phyloP scores from a whole-genome alignment of 1,284 basidiomycete genomes.

The Amylostereum areolatum region DNA sequence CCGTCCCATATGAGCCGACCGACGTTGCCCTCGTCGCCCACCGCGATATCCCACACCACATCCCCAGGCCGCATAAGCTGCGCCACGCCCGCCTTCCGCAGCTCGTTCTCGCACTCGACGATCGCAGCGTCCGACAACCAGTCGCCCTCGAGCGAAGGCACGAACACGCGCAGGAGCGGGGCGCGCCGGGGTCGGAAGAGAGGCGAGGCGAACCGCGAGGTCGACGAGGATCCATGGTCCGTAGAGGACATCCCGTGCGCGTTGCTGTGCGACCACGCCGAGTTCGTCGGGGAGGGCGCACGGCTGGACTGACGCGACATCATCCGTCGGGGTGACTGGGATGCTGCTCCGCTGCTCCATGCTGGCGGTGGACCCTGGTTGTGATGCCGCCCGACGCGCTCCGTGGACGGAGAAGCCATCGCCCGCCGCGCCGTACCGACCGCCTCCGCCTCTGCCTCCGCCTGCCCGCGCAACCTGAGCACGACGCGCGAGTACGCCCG shows the following conservation, averaged over 20 bases:
- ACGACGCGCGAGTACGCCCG: constrained; percentile 72
- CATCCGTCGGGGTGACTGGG: constrained; percentile 9
- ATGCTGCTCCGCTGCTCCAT: constrained; percentile 8
- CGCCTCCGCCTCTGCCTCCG: constrained; percentile 43
- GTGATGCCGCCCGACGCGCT: constrained; percentile 9
- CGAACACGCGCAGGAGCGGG: constrained; percentile 70
- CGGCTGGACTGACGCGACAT: constrained; percentile 45
- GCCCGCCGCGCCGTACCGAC: constrained; percentile 22
- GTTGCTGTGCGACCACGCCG: constrained; percentile 31
- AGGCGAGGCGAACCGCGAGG: constrained; percentile 26
- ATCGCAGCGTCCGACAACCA: constrained; percentile 78
- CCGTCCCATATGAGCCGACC: constrained; percentile 80
- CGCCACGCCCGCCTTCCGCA: constrained; percentile 56
- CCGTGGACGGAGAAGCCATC: constrained; percentile 8
- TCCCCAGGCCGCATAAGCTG: constrained; percentile 64
- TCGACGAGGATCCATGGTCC: constrained; percentile 5
- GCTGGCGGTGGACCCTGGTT: constrained; percentile 10
- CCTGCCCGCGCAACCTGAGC: constrained; percentile 66
- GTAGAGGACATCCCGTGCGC: too few relatives aligned
- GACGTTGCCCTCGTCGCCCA: constrained; percentile 76
- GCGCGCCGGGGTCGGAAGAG: constrained; percentile 63
- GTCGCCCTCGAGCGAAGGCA: constrained; percentile 74
- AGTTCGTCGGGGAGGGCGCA: constrained; percentile 56
- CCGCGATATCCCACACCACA: constrained; percentile 77
- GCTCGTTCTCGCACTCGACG: constrained; percentile 71